Percentiles rank a stretch among this genome's conserved stretches.
These are phyloP conservation scores for Colletotrichum echinochloae DNA, from an alignment of 2,329 filamentous ascomycete genomes.

Conservation along the genomic window DNA sequence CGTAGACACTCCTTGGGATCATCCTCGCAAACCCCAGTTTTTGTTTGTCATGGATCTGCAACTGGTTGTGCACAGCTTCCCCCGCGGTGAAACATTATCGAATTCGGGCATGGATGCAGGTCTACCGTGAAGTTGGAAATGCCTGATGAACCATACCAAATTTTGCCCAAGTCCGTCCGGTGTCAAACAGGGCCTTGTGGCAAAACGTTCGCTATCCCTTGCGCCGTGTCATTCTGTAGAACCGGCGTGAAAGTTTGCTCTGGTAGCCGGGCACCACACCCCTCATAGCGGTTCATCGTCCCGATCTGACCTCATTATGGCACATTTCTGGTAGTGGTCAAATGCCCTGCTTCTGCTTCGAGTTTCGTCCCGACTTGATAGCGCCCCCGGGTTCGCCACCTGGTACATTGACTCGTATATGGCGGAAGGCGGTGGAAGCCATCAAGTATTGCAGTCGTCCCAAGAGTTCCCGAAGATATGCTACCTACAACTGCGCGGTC, in stretches of 20 bases:
- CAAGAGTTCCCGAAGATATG: not conserved
- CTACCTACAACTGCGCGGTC: not conserved
- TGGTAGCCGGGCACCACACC: not conserved
- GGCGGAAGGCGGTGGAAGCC: not conserved
- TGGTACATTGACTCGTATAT: not conserved
- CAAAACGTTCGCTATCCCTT: not conserved
- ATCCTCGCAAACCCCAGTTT: not conserved
- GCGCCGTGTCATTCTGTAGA: not conserved
- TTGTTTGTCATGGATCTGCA: not conserved
- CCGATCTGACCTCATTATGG: not conserved
- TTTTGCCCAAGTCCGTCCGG: not conserved
- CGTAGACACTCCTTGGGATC: not conserved
- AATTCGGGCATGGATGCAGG: not conserved
- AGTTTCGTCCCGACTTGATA: constrained; percentile 1
- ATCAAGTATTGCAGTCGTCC: not conserved
- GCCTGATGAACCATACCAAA: not conserved
- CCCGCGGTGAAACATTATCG: not conserved
- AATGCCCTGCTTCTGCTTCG: not conserved
- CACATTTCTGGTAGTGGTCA: not conserved
- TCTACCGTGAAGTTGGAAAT: not conserved
- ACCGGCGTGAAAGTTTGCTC: not conserved
- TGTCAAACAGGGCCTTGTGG: constrained; percentile 3
- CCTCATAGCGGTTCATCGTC: not conserved
- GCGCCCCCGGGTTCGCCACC: not conserved
- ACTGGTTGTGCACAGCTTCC: not conserved